phyloP scores from a whole-genome alignment of 2,329 filamentous ascomycete species.

The Ustilaginoidea virens region DNA sequence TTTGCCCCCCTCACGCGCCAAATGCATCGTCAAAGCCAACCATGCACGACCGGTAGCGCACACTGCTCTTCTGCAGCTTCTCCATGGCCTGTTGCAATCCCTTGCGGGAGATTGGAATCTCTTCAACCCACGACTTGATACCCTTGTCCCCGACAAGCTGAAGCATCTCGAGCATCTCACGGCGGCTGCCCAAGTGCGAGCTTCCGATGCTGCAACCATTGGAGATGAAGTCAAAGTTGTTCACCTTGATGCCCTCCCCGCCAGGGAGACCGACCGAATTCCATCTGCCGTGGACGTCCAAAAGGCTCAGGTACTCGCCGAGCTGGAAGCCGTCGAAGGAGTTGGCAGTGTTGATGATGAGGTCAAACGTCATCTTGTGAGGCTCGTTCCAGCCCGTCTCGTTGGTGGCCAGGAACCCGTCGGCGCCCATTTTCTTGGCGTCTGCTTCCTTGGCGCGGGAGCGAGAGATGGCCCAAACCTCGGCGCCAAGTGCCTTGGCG shows the following conservation, averaged over 20 bases:
- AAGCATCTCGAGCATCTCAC: conserved; percentile 43
- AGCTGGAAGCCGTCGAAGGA: conserved; percentile 39
- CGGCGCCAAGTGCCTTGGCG: conserved; percentile 53
- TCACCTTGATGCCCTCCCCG: too few relatives aligned
- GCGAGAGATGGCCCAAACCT: conserved; percentile 49
- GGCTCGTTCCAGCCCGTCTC: conserved; percentile 42
- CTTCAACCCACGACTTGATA: conserved; percentile 40
- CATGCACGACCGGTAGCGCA: conserved; percentile 58
- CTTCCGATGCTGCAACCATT: conserved; percentile 29
- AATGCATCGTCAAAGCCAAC: conserved; percentile 54
- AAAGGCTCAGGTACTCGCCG: conserved; percentile 30
- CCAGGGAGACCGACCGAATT: conserved; percentile 44
- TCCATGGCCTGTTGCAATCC: conserved; percentile 56
- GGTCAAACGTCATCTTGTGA: conserved; percentile 33
- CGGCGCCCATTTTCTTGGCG: conserved; percentile 45
- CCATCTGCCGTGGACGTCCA: conserved; percentile 38
- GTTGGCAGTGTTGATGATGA: conserved; percentile 34
- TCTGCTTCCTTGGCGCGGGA: conserved; percentile 42
- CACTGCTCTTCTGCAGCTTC: conserved; percentile 54
- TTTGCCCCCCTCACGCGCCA: too few relatives aligned
- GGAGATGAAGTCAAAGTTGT: conserved; percentile 27
- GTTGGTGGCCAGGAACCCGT: conserved; percentile 30
- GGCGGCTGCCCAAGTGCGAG: conserved; percentile 46
- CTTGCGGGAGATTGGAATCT: conserved; percentile 48
- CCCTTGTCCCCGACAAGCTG: conserved; percentile 38